phyloP scores from a whole-genome alignment of 768 basidiomycete species.

The Lentinula sp. region DNA sequence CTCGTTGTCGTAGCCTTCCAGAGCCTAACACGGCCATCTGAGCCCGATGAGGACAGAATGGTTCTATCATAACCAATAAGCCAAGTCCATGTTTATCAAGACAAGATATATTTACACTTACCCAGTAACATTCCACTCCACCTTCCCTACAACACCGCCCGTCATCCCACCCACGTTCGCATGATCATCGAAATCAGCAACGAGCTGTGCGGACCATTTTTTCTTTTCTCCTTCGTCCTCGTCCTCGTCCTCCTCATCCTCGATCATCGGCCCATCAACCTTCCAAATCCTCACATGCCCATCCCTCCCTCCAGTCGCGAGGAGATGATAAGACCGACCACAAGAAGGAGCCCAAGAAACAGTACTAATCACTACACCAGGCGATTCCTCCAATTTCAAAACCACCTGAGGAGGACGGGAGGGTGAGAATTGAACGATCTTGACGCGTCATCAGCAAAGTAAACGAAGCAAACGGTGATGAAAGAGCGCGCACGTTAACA shows the following conservation, averaged over 20 bases:
- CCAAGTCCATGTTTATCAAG: neutral
- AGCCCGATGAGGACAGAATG: slow-evolving; percentile 75
- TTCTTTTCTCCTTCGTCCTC: slow-evolving; percentile 38
- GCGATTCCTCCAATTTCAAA: slow-evolving; percentile 38
- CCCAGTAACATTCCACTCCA: slow-evolving; percentile 95
- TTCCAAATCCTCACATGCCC: slow-evolving; percentile 90
- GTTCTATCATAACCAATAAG: slow-evolving; percentile 43
- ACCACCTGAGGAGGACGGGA: slow-evolving; percentile 63
- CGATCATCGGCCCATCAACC: slow-evolving; percentile 51
- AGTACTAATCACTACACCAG: slow-evolving; percentile 13
- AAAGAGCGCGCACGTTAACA: slow-evolving; percentile 53
- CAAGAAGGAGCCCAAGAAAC: slow-evolving; percentile 94
- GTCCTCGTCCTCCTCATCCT: slow-evolving; percentile 23
- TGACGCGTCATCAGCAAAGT: neutral
- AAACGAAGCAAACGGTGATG: neutral
- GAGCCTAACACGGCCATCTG: slow-evolving; percentile 74
- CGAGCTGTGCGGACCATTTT: slow-evolving; percentile 68
- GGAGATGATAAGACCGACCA: slow-evolving; percentile 89
- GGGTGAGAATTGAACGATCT: slow-evolving; percentile 73
- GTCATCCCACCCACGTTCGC: slow-evolving; percentile 33
- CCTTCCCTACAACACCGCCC: slow-evolving; percentile 39
- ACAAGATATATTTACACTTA: slow-evolving; percentile 20
- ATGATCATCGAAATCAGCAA: slow-evolving; percentile 89
- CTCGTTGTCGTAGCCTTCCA: slow-evolving; percentile 81
- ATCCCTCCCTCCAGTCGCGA: slow-evolving; percentile 87